Evolutionary conservation across 495 filamentous ascomycete genomes (phyloP), one percentile per base, ranked within the genome.

Genomic region (Cudoniella acicularis): DNA sequence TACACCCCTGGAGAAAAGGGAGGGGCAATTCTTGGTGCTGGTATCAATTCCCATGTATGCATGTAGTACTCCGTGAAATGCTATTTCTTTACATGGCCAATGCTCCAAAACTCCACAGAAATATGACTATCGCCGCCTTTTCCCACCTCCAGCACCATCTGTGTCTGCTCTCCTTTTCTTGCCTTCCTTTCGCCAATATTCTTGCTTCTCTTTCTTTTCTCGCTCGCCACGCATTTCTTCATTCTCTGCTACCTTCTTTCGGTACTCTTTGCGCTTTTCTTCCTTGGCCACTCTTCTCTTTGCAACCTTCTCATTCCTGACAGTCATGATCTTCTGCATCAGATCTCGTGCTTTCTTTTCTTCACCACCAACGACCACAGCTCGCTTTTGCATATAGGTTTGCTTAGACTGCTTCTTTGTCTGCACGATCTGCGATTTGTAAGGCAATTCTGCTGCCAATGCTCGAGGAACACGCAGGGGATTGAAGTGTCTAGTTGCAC

Each of bases 331-430:
- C 79, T 96, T 93, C 76, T 95, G 88, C 84, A 98, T 89, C 67
- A 98, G 79, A 68, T 92, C 86, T 23, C 94, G 80, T 18, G 91
- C 91, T 71, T 85, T 84, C 76, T 87, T 90, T 79, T 98, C 94
- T 69, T 97, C 95, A 45, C 81, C 82, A 21, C 82, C 81, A 2
- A 91, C 71, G 56, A 97, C 88, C 24, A 97, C 91, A 1, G 92
- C 93, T 13, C 94, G 87, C 78, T 96, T 95, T 77, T 93, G 89
- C 80, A 95, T 76, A 67, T 98, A 98, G 18, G 94, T 96, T 72
- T 88, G 74, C 66, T 87, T 87, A 70, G 82, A 85, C 74, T 88
- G 90, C 41, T 84, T 79, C 72, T 86, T 86, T 81, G 87, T 96
- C 69, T 83, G 78, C 46, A 85, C 80, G 69, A 96, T 91, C 72